Evolutionary conservation across 176 grass and related monocot genomes (phyloP).

Genomic region (Bolboschoenus planiculmis): DNA sequence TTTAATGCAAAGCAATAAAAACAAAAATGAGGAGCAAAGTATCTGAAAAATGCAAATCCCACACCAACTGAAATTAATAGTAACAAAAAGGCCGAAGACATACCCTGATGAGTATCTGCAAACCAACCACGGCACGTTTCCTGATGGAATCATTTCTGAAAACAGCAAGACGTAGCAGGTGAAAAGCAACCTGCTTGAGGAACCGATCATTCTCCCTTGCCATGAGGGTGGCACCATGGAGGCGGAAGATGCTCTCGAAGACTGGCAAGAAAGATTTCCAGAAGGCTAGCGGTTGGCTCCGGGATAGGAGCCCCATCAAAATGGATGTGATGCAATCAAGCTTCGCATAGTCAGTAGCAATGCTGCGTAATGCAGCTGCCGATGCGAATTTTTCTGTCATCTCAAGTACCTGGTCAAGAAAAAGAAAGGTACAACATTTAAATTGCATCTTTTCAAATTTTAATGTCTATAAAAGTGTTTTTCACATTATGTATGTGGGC

Average conservation of each 20-base stretch:
- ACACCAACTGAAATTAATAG: background rate
- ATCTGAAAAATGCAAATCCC: background rate
- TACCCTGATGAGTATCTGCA: constrained; percentile 99
- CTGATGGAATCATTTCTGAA: constrained; percentile 89
- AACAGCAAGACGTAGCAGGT: constrained; percentile 87
- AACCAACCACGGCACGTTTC: constrained; percentile 66
- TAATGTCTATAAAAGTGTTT: background rate
- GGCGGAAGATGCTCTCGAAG: constrained; percentile 70
- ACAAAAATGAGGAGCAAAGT: background rate
- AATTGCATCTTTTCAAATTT: background rate
- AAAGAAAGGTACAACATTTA: background rate
- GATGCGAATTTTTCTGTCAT: constrained; percentile 87
- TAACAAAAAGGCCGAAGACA: constrained; percentile 15
- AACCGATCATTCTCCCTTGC: constrained; percentile 99
- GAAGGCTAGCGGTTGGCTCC: constrained; percentile 80
- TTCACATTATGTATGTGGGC: background rate
- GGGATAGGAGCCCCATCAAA: constrained; percentile 82
- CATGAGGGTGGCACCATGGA: constrained; percentile 83
- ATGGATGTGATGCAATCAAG: constrained; percentile 87
- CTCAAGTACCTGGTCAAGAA: constrained; percentile 42
- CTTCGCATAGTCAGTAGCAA: constrained; percentile 85
- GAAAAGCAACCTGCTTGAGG: constrained; percentile 98
- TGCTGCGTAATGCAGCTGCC: constrained; percentile 66
- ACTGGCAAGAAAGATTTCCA: constrained; percentile 88
- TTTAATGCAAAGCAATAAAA: background rate